These are phyloP conservation scores for Naganishia vaughanmartiniae DNA, from an alignment of 768 basidiomycete species.

Conservation along the genomic window DNA sequence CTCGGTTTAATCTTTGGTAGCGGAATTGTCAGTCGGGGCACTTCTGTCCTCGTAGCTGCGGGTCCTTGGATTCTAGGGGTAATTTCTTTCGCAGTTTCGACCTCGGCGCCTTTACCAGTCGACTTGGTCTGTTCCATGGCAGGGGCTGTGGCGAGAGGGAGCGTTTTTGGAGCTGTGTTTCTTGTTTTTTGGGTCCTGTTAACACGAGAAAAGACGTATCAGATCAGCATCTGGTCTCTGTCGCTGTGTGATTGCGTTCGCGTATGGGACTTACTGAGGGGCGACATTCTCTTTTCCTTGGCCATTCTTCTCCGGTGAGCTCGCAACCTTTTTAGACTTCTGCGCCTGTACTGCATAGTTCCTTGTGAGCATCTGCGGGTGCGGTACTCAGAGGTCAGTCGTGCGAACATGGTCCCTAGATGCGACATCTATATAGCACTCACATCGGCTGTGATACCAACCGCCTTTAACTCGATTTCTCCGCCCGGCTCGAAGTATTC, in stretches of 20 bases:
- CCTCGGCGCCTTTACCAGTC: not conserved
- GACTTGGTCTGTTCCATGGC: not conserved
- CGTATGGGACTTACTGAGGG: not conserved
- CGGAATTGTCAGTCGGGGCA: not conserved
- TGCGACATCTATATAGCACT: not conserved
- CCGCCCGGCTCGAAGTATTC: constrained; percentile 23
- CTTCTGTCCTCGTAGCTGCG: not conserved
- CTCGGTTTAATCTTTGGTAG: constrained; percentile 12
- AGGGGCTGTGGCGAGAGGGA: not conserved
- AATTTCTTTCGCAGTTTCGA: not conserved
- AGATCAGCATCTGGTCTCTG: not conserved
- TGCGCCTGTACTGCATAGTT: not conserved
- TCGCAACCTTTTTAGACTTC: not conserved
- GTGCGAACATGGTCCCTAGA: not conserved
- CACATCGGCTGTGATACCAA: constrained; percentile 15
- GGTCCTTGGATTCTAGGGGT: not conserved
- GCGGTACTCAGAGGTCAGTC: not conserved
- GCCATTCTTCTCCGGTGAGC: too few relatives aligned
- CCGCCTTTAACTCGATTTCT: constrained; percentile 15
- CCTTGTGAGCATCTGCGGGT: not conserved
- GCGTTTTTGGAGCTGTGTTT: not conserved
- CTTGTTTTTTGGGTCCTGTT: not conserved
- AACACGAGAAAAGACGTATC: not conserved
- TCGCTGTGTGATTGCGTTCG: not conserved
- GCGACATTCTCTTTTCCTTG: constrained; percentile 17